Evolutionary conservation across 208 protist species (phyloP).

Genomic region (Sergeia podlipaevii): DNA sequence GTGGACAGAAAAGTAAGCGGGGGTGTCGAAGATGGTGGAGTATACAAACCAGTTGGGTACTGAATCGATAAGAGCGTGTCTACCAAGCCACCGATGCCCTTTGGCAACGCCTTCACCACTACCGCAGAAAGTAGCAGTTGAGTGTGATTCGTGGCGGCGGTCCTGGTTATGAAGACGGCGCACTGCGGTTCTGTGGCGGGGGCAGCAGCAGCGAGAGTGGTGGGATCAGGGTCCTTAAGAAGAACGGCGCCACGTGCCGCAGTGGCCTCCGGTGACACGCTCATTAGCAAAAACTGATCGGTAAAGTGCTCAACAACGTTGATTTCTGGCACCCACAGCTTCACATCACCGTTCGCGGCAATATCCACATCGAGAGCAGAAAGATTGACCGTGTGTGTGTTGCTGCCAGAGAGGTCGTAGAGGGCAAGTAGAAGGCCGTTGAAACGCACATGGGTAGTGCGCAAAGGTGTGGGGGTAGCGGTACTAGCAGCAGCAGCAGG

Average conservation of each 20-base stretch:
- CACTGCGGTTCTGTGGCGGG: not conserved
- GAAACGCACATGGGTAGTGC: conserved; percentile 47
- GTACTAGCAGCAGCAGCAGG: no score
- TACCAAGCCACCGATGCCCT: conserved; percentile 55
- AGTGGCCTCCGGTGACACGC: conserved; percentile 3
- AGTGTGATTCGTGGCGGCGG: conserved; percentile 24
- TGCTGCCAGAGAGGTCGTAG: conserved; percentile 50
- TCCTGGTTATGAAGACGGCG: conserved; percentile 23
- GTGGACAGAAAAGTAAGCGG: no score
- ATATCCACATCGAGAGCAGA: conserved; percentile 31
- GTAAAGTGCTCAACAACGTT: conserved; percentile 62
- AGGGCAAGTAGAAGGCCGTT: conserved; percentile 45
- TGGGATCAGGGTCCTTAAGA: not conserved
- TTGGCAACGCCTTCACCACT: conserved; percentile 53
- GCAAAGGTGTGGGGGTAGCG: conserved; percentile 1
- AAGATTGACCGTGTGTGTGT: conserved; percentile 59
- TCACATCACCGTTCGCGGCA: conserved; percentile 27
- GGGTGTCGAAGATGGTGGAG: no score
- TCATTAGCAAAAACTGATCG: conserved; percentile 39
- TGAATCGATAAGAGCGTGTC: conserved; percentile 73
- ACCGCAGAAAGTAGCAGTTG: conserved; percentile 29
- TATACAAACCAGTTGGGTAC: no score
- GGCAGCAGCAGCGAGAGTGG: not conserved
- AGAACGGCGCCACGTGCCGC: not conserved
- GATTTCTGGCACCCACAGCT: conserved; percentile 33